Base-by-base conservation (phyloP, 2,329 filamentous ascomycete genomes). In the Trichoderma citrinoviride region DNA sequence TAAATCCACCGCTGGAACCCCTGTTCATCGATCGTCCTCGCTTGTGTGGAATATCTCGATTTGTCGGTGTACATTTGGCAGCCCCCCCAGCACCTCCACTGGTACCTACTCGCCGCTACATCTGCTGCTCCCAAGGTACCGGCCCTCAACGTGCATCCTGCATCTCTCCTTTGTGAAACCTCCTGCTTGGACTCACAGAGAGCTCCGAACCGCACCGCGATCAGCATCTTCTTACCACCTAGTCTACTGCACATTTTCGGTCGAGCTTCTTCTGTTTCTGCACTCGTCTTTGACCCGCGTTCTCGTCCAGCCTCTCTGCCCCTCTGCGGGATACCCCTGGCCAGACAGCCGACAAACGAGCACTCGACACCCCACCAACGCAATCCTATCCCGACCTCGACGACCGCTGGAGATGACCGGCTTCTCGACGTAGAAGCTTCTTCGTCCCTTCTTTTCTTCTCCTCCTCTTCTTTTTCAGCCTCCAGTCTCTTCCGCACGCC, bases 371-470 rank as follows among this genome's bases (percentile, higher is more conserved):
- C 49, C 64, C 50, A 62, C 58, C 55, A 60, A 46, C 63, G 60
- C 61, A 43, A 43, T 23, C 53, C 27, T 25, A 56, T 52, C 29
- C 41, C 43, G 62, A 64, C 25, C 57, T 47, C 29, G 29, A 63
- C 65, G 63, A 55, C 65, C n/a, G 65, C 68, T 72, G 72, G 73
- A 74, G 68, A 75, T 75, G 73, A 74, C 66, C 68, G 66, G 50
- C 62, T 67, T 67, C 57, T 67, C 33, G 57, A 66, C 73, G 29
- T 67, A 70, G 66, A 60, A 64, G 62, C 65, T 25, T 65, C 62
- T 67, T 61, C 65, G 58, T 41, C 21, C n/a, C 40, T 57, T 54
- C 62, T 60, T 65, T 67, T 62, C 66, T 65, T 58, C 54, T 15
- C n/a, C 3, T 23, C 27, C 12, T 56, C 61, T 44, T 33, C 23